Evolutionary conservation across 768 basidiomycete genomes (phyloP).

Genomic region (Termitomyces sp.): DNA sequence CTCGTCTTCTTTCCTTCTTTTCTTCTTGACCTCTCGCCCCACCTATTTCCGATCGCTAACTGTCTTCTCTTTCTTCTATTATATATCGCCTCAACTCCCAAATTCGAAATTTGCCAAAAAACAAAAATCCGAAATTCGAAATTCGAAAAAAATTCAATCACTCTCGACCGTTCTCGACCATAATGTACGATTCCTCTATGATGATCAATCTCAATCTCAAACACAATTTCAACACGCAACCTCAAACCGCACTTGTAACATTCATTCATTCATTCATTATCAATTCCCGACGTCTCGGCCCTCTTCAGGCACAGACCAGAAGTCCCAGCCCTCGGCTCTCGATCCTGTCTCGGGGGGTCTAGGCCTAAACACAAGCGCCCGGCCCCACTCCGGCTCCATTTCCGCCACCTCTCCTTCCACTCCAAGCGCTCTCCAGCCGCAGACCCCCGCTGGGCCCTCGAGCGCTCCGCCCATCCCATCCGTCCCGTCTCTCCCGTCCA

Average conservation of each 20-base stretch:
- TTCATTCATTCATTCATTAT: background rate
- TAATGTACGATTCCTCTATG: too few species aligned
- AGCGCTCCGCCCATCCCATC: background rate
- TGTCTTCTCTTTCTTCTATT: slow-evolving; percentile 7
- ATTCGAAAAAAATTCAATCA: background rate
- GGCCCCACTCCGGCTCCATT: background rate
- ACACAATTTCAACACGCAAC: background rate
- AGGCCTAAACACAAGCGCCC: background rate
- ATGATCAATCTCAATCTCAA: background rate
- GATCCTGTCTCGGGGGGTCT: background rate
- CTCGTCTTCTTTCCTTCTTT: slow-evolving; percentile 8
- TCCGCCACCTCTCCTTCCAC: background rate
- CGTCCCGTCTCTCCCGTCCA: background rate
- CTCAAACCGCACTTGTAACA: background rate
- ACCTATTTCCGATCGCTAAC: slow-evolving; percentile 5
- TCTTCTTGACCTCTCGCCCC: slow-evolving; percentile 1
- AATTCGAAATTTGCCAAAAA: too few species aligned
- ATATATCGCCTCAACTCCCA: background rate
- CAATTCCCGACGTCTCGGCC: background rate
- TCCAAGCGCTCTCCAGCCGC: background rate
- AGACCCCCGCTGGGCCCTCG: background rate
- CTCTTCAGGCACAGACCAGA: slow-evolving; percentile 6
- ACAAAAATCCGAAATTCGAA: background rate
- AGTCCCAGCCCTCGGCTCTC: background rate
- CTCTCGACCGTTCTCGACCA: too few species aligned